Conservation (phyloP, 2,329 filamentous ascomycete genomes). For the Didymella pinodella region DNA sequence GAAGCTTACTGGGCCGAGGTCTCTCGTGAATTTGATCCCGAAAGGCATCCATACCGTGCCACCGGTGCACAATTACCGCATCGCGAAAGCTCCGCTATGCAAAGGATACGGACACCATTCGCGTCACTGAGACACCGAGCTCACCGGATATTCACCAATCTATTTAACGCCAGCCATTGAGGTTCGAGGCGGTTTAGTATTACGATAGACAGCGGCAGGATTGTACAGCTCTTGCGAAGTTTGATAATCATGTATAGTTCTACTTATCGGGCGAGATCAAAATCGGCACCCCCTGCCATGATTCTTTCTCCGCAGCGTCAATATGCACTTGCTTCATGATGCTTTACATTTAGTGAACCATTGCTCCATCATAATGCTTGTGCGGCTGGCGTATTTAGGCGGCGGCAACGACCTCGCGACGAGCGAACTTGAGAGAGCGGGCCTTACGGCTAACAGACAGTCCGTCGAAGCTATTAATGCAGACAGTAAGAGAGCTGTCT, state of each 20-base stretch:
- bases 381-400: background rate
- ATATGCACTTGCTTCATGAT: background rate
- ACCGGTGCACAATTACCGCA: background rate
- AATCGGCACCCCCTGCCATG: background rate
- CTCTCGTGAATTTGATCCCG: background rate
- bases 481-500: background rate
- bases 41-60: background rate
- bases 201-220: background rate
- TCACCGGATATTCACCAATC: background rate
- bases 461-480: background rate
- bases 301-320: background rate
- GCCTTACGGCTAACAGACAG: background rate
- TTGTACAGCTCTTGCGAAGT: background rate
- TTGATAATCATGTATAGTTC: background rate
- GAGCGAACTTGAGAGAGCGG: slow-evolving; percentile 2
- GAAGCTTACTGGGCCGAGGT: too few relatives aligned
- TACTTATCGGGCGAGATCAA: background rate
- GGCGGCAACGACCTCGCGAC: background rate
- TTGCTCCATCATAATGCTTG: background rate
- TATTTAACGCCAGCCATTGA: background rate
- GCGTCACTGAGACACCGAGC: background rate
- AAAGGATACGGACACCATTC: background rate
- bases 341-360: background rate
- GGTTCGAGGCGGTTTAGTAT: background rate
- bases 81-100: background rate